Conservation (phyloP, 371 early-diverging fungal genomes). For the Syncephalis plumigaleata region DNA sequence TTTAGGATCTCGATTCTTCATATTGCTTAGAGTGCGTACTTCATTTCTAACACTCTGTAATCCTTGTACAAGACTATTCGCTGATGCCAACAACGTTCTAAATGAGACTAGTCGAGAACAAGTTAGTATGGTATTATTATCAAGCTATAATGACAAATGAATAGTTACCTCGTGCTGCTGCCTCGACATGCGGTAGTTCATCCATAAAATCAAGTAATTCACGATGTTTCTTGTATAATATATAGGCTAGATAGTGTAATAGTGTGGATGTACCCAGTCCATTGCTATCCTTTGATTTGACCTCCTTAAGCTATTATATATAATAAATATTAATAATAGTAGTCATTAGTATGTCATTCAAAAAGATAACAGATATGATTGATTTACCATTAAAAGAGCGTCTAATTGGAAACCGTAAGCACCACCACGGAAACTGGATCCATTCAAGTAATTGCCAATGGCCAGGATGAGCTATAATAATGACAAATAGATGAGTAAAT, state of each 20-base stretch:
- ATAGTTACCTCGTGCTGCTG: constrained; percentile 36
- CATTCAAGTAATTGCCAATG: constrained; percentile 71
- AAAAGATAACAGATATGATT: neutral
- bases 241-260: constrained; percentile 53
- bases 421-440: constrained; percentile 58
- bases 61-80: constrained; percentile 32
- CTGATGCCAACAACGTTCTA: constrained; percentile 32
- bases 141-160: constrained; percentile 1
- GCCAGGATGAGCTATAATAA: constrained; percentile 34
- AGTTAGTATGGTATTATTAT: too few relatives aligned
- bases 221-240: constrained; percentile 35
- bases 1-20: constrained; percentile 20
- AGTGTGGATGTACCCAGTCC: constrained; percentile 39
- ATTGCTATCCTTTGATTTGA: constrained; percentile 36
- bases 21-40: constrained; percentile 14
- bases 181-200: constrained; percentile 49
- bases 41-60: constrained; percentile 38
- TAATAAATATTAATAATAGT: neutral
- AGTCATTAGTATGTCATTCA: neutral
- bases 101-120: constrained; percentile 27
- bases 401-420: constrained; percentile 65
- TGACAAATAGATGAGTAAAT: neutral
- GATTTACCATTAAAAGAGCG: constrained; percentile 27
- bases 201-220: constrained; percentile 34
- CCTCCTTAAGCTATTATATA: constrained; percentile 39